phyloP scores from a whole-genome alignment of 1,284 basidiomycete species.

The Exobasidium cylindrosporum region DNA sequence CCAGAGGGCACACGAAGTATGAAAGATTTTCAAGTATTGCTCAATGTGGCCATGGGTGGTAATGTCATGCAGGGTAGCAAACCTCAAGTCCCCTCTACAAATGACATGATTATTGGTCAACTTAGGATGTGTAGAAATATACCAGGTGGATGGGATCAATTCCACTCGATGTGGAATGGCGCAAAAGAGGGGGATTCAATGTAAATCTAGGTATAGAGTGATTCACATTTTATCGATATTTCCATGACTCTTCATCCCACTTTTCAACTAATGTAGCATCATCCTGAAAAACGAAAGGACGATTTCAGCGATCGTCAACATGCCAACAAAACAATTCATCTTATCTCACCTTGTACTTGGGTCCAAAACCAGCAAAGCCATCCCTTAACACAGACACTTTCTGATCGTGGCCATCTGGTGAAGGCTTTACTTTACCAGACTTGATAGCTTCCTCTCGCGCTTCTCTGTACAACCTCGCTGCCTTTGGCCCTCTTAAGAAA shows the following conservation, averaged over 20 bases:
- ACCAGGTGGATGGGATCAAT: slow-evolving; percentile 3
- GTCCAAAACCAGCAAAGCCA: slow-evolving; percentile 52
- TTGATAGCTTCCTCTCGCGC: slow-evolving; percentile 31
- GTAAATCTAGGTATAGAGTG: neutral
- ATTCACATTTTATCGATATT: slow-evolving; percentile 21
- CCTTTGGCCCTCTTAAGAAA: slow-evolving; percentile 50
- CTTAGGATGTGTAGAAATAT: neutral
- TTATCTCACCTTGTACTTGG: slow-evolving; percentile 48
- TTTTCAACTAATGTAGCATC: slow-evolving; percentile 49
- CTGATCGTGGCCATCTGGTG: slow-evolving; percentile 1
- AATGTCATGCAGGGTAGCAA: slow-evolving; percentile 1
- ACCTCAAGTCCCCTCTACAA: neutral
- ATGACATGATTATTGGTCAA: neutral
- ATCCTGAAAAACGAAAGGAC: slow-evolving; percentile 16
- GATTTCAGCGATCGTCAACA: neutral
- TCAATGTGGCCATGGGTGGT: slow-evolving; percentile 8
- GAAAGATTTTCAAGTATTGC: slow-evolving; percentile 2
- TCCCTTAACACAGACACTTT: slow-evolving; percentile 53
- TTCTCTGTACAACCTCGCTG: slow-evolving; percentile 54
- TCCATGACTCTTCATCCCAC: slow-evolving; percentile 47
- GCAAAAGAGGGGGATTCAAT: slow-evolving; percentile 5
- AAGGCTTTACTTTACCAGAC: slow-evolving; percentile 16
- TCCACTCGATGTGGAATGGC: neutral
- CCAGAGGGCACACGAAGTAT: slow-evolving; percentile 2
- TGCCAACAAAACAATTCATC: neutral